Evolutionary conservation across 1,139 yeast species (phyloP).

Genomic region (Hemisphaericaspora xylofermentans): DNA sequence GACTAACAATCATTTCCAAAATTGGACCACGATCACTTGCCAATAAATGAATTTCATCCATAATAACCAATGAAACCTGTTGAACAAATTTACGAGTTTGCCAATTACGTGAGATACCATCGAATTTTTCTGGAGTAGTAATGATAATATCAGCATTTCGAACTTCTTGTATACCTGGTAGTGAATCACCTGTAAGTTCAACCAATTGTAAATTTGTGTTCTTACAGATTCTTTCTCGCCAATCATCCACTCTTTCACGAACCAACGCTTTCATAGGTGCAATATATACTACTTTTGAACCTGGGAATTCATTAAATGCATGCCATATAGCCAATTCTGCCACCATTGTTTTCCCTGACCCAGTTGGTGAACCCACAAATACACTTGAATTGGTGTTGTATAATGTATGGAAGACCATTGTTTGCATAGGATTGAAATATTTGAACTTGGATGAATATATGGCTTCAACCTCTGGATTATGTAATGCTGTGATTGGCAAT

Average conservation of each 20-base stretch:
- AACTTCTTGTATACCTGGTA: conserved; percentile 87
- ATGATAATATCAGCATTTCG: conserved; percentile 87
- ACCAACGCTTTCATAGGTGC: conserved; percentile 99
- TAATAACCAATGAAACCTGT: conserved; percentile 83
- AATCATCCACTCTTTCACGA: conserved; percentile 93
- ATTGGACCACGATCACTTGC: conserved; percentile 99
- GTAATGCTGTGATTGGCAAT: conserved; percentile 77
- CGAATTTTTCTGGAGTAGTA: conserved; percentile 97
- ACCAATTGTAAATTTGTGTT: conserved; percentile 70
- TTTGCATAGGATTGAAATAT: conserved; percentile 97
- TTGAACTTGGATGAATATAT: conserved; percentile 68
- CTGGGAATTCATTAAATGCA: conserved; percentile 78
- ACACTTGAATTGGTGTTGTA: conserved; percentile 79
- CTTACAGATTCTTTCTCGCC: conserved; percentile 72
- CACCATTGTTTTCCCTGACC: conserved; percentile 96
- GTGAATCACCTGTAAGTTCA: conserved; percentile 94
- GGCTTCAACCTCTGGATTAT: conserved; percentile 62
- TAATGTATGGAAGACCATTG: conserved; percentile 90
- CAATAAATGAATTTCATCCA: conserved; percentile 96
- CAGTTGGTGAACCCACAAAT: conserved; percentile 97
- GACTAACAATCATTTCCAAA: conserved; percentile 96
- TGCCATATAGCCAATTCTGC: conserved; percentile 98
- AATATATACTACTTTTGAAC: conserved; percentile 85
- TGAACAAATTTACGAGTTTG: conserved; percentile 92
- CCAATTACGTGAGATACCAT: conserved; percentile 99